Evolutionary conservation across 192 early-diverging fungal species (phyloP).

Genomic region (Lobosporangium transversale): DNA sequence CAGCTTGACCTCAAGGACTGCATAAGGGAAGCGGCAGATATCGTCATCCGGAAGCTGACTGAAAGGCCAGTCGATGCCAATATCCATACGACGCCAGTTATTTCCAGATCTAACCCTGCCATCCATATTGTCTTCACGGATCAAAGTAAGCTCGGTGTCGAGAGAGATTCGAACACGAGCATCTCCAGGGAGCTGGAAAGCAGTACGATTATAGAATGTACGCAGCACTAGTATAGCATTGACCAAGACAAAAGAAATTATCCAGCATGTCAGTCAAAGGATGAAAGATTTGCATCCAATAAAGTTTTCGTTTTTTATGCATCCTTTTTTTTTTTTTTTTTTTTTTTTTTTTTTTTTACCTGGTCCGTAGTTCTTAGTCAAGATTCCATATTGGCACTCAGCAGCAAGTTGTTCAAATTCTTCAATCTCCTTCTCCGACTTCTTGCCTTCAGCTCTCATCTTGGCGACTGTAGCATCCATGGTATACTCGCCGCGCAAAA

Average conservation of each 20-base stretch:
- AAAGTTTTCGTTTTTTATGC: too few species aligned
- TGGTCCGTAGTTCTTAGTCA: constrained; percentile 81
- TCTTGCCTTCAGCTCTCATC: constrained; percentile 77
- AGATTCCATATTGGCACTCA: constrained; percentile 80
- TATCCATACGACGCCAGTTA: constrained; percentile 97
- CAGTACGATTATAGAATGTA: constrained; percentile 98
- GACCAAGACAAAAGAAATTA: constrained; percentile 63
- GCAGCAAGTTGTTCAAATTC: constrained; percentile 74
- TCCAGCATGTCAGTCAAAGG: too few species aligned
- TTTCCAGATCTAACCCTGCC: constrained; percentile 75
- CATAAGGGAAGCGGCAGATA: constrained; percentile 93
- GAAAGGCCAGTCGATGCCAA: constrained; percentile 92
- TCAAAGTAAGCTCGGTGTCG: constrained; percentile 97
- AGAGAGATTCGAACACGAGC: constrained; percentile 96
- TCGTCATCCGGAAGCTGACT: constrained; percentile 86
- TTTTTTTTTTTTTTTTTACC: too few species aligned
- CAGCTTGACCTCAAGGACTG: constrained; percentile 96
- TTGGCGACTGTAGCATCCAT: constrained; percentile 86
- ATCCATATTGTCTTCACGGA: constrained; percentile 93
- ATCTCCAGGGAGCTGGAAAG: constrained; percentile 98
- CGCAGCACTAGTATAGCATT: constrained; percentile 79
- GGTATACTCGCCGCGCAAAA: constrained; percentile 80
- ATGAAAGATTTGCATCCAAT: too few species aligned
- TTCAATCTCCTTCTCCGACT: constrained; percentile 87
- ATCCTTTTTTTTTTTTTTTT: too few species aligned